Percentiles rank a stretch among this genome's conserved stretches.
phyloP scores from a whole-genome alignment of 129 eudicot genomes.

The Oenanthe sinensis region DNA sequence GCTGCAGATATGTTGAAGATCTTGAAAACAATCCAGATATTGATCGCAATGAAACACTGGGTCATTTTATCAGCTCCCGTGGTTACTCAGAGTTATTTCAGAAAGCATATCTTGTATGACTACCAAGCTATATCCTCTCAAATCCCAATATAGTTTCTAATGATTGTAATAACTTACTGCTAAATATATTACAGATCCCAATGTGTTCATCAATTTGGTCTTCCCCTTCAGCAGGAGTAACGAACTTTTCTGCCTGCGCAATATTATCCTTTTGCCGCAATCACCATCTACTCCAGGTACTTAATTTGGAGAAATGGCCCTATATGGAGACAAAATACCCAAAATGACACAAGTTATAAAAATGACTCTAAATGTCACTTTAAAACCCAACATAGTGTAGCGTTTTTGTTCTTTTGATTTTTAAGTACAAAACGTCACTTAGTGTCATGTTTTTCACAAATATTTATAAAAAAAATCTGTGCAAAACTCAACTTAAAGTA shows the following conservation, averaged over 20 bases:
- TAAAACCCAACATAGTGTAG: too few species aligned
- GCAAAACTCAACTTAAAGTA: too few species aligned
- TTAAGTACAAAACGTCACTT: too few species aligned
- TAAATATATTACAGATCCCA: conserved; percentile 45
- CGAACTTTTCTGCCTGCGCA: conserved; percentile 82
- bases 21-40: conserved; percentile 67
- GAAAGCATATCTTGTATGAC: conserved; percentile 76
- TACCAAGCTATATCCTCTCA: not conserved
- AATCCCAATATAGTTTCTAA: not conserved
- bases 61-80: conserved; percentile 59
- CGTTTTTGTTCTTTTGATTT: too few species aligned
- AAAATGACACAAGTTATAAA: too few species aligned
- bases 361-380: too few species aligned
- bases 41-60: conserved; percentile 64
- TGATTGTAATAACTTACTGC: not conserved
- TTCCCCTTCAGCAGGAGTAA: conserved; percentile 78
- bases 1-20: conserved; percentile 75
- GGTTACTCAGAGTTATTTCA: conserved; percentile 88
- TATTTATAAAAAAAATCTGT: too few species aligned
- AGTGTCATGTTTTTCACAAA: too few species aligned
- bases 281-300: conserved; percentile 90
- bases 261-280: conserved; percentile 82
- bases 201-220: conserved; percentile 93
- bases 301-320: too few species aligned
- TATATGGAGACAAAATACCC: too few species aligned